A percentile compares a stretch with the other conserved stretches of the same genome.
These are phyloP conservation scores for Ogataea haglerorum DNA, from an alignment of 805 yeast genomes.

Conservation along the genomic window DNA sequence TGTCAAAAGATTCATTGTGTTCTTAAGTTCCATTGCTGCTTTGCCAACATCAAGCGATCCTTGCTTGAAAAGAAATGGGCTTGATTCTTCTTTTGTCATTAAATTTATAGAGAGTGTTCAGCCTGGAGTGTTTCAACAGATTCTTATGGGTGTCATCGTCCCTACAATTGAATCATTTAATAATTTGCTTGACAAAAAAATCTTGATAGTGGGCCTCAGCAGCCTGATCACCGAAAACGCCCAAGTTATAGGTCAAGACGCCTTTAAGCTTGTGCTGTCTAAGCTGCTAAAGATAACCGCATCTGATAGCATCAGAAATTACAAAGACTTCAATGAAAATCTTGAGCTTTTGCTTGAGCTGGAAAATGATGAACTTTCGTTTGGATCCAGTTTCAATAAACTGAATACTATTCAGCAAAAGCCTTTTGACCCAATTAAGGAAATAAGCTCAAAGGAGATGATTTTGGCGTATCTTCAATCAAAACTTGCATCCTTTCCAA, in stretches of 20 bases:
- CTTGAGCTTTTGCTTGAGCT: slow-evolving; percentile 54
- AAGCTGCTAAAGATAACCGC: slow-evolving; percentile 37
- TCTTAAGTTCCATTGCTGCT: slow-evolving; percentile 40
- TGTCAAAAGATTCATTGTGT: slow-evolving; percentile 64
- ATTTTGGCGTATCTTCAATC: slow-evolving; percentile 35
- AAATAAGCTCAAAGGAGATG: slow-evolving; percentile 34
- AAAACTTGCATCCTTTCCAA: slow-evolving; percentile 21
- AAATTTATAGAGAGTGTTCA: slow-evolving; percentile 73
- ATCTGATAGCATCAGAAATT: slow-evolving; percentile 34
- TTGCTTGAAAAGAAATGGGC: slow-evolving; percentile 18
- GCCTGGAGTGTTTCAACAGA: slow-evolving; percentile 51
- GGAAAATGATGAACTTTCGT: slow-evolving; percentile 58
- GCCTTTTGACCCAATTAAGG: slow-evolving; percentile 68
- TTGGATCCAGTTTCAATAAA: slow-evolving; percentile 82
- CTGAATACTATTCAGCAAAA: slow-evolving; percentile 59
- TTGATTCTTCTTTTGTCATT: slow-evolving; percentile 46
- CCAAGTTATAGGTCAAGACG: slow-evolving; percentile 34
- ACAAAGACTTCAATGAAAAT: slow-evolving; percentile 35
- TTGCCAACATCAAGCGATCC: slow-evolving; percentile 26
- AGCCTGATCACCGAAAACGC: slow-evolving; percentile 42
- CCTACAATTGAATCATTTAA: slow-evolving; percentile 44
- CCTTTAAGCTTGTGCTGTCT: slow-evolving; percentile 42
- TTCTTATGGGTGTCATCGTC: slow-evolving; percentile 46
- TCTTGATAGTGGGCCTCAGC: slow-evolving; percentile 47
- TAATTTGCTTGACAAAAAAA: slow-evolving; percentile 42